These are phyloP conservation scores for Pseudozyma sp. DNA, from an alignment of 1,284 basidiomycete species.

Conservation along the genomic window DNA sequence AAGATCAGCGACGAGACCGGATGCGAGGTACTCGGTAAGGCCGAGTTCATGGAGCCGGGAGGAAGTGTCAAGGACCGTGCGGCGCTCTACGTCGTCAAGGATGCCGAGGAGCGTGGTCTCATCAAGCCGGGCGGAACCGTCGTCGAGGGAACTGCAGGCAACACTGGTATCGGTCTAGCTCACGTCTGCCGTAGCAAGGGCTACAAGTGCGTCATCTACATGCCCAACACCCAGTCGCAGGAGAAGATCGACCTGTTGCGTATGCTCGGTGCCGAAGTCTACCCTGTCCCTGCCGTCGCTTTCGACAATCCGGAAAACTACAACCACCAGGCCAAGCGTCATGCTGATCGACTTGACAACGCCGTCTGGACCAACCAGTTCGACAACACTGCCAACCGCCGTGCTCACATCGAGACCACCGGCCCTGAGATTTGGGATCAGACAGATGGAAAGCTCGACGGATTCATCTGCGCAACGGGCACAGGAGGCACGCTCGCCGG, in stretches of 20 bases:
- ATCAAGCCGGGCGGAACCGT: slow-evolving; percentile 92
- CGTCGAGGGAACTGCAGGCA: slow-evolving; percentile 98
- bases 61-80: slow-evolving; percentile 98
- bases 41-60: slow-evolving; percentile 98
- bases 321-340: slow-evolving; percentile 95
- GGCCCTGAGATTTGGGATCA: slow-evolving; percentile 98
- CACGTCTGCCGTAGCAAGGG: slow-evolving; percentile 90
- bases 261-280: slow-evolving; percentile 96
- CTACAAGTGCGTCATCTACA: slow-evolving; percentile 99
- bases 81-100: slow-evolving; percentile 86
- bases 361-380: slow-evolving; percentile 99
- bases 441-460: slow-evolving; percentile 82
- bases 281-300: slow-evolving; percentile 94
- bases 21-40: slow-evolving; percentile 90
- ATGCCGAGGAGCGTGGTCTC: slow-evolving; percentile 83
- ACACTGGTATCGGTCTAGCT: slow-evolving; percentile 95
- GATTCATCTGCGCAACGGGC: slow-evolving; percentile 91
- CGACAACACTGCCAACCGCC: slow-evolving; percentile 89
- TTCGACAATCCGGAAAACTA: slow-evolving; percentile 97
- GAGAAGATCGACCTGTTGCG: slow-evolving; percentile 97
- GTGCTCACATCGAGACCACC: slow-evolving; percentile 88
- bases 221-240: slow-evolving; percentile 92
- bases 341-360: slow-evolving; percentile 84
- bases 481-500: slow-evolving; percentile 97
- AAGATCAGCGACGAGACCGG: slow-evolving; percentile 87